Conservation (phyloP, 2,329 filamentous ascomycete species). For the Corynespora cassiicola region DNA sequence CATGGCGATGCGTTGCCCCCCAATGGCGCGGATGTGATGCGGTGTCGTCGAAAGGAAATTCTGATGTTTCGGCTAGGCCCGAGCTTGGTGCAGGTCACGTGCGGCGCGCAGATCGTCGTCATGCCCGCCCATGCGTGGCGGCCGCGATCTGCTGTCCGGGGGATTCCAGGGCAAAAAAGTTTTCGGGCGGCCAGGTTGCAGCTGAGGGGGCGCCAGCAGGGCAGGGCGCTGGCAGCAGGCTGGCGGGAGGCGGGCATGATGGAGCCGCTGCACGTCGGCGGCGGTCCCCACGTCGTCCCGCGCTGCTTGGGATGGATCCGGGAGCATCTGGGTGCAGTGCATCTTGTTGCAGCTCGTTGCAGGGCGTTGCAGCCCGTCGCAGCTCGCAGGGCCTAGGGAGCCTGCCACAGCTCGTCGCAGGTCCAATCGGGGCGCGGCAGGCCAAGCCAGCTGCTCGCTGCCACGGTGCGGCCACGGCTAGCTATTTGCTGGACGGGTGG, state of each 20-base stretch:
- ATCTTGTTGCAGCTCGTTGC: too few species aligned
- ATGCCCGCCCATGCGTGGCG: constrained; percentile 1
- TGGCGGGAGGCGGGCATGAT: constrained; percentile 8
- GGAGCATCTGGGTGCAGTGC: too few species aligned
- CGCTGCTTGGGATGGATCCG: too few species aligned
- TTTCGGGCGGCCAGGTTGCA: constrained; percentile 10
- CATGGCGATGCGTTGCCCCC: constrained; percentile 56
- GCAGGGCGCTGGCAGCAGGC: constrained; percentile 1
- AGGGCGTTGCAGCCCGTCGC: too few species aligned
- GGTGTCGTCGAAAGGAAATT: constrained; percentile 22
- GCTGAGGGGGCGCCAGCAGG: too few species aligned
- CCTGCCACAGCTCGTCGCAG: too few species aligned
- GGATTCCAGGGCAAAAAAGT: constrained; percentile 3
- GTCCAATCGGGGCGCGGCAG: too few species aligned
- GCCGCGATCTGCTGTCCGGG: constrained; percentile 1
- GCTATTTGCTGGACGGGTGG: too few species aligned
- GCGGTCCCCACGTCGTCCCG: too few species aligned
- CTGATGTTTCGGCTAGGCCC: constrained; percentile 24
- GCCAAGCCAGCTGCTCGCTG: too few species aligned
- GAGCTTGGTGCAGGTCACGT: constrained; percentile 16
- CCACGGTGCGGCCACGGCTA: too few species aligned
- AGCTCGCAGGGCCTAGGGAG: too few species aligned
- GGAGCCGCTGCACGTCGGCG: constrained; percentile 19
- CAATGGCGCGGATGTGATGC: constrained; percentile 32
- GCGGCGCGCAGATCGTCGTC: constrained; percentile 8